phyloP scores from a whole-genome alignment of 805 yeast species.

The Zygoascus biomembranicola region DNA sequence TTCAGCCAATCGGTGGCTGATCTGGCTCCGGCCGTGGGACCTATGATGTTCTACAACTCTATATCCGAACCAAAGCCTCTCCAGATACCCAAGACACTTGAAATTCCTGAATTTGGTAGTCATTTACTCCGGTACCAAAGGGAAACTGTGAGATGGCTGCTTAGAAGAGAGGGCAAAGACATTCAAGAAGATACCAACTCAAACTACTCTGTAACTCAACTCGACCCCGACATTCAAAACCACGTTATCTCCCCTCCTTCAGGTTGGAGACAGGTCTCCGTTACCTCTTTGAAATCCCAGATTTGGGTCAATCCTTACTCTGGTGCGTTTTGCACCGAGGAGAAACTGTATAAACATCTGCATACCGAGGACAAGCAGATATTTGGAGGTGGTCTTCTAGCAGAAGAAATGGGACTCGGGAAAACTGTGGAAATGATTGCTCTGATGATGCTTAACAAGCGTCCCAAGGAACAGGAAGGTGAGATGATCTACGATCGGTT shows the following conservation, averaged over 20 bases:
- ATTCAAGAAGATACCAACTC: constrained; percentile 5
- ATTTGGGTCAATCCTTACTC: constrained; percentile 24
- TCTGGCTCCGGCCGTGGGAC: constrained; percentile 5
- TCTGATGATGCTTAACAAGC: constrained; percentile 50
- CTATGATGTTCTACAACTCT: constrained; percentile 9
- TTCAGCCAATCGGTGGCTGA: constrained; percentile 1
- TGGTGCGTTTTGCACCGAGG: constrained; percentile 12
- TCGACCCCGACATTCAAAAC: constrained; percentile 15
- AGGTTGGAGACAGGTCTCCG: constrained; percentile 16
- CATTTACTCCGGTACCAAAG: constrained; percentile 27
- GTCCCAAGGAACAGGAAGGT: constrained; percentile 29
- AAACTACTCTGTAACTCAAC: constrained; percentile 11
- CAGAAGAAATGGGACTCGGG: constrained; percentile 98
- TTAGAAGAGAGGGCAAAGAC: constrained; percentile 29
- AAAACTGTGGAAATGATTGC: constrained; percentile 83
- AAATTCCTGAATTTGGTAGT: constrained; percentile 5
- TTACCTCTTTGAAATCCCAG: neutral
- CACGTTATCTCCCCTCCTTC: constrained; percentile 19
- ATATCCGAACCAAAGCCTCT: constrained; percentile 6
- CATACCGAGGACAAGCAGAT: neutral
- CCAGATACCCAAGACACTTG: neutral
- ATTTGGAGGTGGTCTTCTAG: constrained; percentile 48
- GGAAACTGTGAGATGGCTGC: constrained; percentile 31
- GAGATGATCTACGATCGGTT: constrained; percentile 27
- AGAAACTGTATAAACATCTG: constrained; percentile 2